Conservation (phyloP, 2,329 filamentous ascomycete genomes). For the Exophiala dermatitidis region DNA sequence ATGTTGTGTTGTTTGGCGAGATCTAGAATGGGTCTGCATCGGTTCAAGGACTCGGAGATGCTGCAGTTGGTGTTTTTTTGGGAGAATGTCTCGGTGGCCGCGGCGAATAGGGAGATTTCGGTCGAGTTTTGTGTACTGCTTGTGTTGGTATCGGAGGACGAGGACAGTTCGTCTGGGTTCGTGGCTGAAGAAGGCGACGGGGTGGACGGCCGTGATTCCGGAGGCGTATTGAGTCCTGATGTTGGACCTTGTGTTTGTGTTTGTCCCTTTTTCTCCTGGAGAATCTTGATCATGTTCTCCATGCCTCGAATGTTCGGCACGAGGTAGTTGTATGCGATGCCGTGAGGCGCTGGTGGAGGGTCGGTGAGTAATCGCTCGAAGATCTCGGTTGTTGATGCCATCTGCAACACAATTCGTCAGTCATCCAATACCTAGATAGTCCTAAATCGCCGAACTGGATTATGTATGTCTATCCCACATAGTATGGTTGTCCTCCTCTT, state of each 20-base stretch:
- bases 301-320: slow-evolving; percentile 57
- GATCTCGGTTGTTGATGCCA: slow-evolving; percentile 58
- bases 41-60: slow-evolving; percentile 54
- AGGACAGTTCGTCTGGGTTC: slow-evolving; percentile 1
- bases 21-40: slow-evolving; percentile 52
- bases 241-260: slow-evolving; percentile 28
- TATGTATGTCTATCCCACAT: no score
- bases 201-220: slow-evolving; percentile 19
- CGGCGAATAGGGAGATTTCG: slow-evolving; percentile 58
- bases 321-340: slow-evolving; percentile 59
- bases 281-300: slow-evolving; percentile 51
- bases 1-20: slow-evolving; percentile 50
- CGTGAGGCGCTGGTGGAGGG: slow-evolving; percentile 44
- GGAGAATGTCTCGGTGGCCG: slow-evolving; percentile 58
- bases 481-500: no score
- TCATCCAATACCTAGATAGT: background rate
- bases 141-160: background rate
- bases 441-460: no score
- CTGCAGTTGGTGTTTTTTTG: slow-evolving; percentile 61
- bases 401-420: no score
- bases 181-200: slow-evolving; percentile 32
- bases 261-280: slow-evolving; percentile 37
- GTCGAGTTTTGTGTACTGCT: slow-evolving; percentile 35
- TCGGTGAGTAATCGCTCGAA: slow-evolving; percentile 47
- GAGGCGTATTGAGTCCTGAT: background rate